Conservation (phyloP, 306 rosid genomes). For the Macrotyloma uniflorum region DNA sequence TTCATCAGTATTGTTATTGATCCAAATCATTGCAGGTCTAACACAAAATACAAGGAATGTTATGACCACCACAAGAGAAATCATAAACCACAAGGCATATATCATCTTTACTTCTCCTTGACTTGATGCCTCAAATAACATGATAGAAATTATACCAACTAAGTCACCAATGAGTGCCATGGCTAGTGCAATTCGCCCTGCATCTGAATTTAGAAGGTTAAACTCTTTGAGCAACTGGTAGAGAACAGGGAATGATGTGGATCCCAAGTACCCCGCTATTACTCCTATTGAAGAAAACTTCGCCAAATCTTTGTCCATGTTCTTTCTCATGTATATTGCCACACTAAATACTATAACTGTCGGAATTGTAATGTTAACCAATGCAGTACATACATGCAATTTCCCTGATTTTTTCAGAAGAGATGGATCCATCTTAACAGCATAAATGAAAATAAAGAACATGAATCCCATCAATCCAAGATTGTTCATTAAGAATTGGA, state of each 20-base stretch:
- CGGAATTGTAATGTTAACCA: conserved; percentile 50
- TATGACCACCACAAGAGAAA: conserved; percentile 20
- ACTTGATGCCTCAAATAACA: conserved; percentile 56
- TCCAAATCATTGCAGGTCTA: conserved; percentile 45
- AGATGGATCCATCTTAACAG: conserved; percentile 63
- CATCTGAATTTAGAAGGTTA: conserved; percentile 75
- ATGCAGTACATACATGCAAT: conserved; percentile 45
- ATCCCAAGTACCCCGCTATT: conserved; percentile 47
- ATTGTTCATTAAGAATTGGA: conserved; percentile 48
- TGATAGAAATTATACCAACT: conserved; percentile 8
- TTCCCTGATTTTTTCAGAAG: conserved; percentile 53
- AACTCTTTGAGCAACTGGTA: conserved; percentile 58
- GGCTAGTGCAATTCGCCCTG: conserved; percentile 60
- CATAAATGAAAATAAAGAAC: conserved; percentile 59
- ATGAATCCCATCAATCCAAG: conserved; percentile 71
- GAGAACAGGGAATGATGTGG: conserved; percentile 56
- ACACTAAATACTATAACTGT: not conserved
- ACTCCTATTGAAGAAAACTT: conserved; percentile 54
- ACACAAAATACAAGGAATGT: conserved; percentile 18
- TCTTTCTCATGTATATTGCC: conserved; percentile 45
- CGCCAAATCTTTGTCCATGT: conserved; percentile 61
- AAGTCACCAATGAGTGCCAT: conserved; percentile 55
- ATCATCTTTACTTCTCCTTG: conserved; percentile 39
- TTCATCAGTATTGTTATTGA: conserved; percentile 46
- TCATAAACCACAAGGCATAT: conserved; percentile 49